Conservation (phyloP, 2,329 filamentous ascomycete species). For the Colletotrichum tamarilloi region DNA sequence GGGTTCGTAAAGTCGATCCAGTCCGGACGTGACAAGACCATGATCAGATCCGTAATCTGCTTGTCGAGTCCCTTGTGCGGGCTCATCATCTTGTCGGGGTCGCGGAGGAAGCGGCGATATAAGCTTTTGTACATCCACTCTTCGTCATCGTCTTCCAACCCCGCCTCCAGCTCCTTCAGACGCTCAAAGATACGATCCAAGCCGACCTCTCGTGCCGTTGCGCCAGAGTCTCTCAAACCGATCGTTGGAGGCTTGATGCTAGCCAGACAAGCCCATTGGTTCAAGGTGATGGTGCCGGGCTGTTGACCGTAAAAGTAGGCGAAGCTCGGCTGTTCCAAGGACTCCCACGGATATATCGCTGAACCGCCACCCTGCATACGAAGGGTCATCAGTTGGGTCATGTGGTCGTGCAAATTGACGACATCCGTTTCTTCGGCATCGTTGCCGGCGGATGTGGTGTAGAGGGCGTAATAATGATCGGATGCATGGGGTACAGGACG, state of each 20-base stretch:
- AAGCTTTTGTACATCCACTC: slow-evolving; percentile 71
- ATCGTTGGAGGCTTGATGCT: slow-evolving; percentile 67
- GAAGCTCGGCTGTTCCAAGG: slow-evolving; percentile 79
- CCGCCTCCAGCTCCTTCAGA: slow-evolving; percentile 67
- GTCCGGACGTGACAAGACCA: slow-evolving; percentile 73
- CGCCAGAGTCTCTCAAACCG: slow-evolving; percentile 67
- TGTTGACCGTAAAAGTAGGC: slow-evolving; percentile 73
- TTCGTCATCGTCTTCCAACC: slow-evolving; percentile 67
- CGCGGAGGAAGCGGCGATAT: slow-evolving; percentile 75
- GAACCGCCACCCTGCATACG: slow-evolving; percentile 54
- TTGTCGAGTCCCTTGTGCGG: slow-evolving; percentile 74
- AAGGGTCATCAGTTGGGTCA: slow-evolving; percentile 70
- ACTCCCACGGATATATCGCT: slow-evolving; percentile 71
- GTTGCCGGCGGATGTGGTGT: slow-evolving; percentile 62
- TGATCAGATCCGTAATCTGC: slow-evolving; percentile 79
- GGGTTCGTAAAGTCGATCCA: slow-evolving; percentile 80
- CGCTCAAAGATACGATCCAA: slow-evolving; percentile 68
- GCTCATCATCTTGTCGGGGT: slow-evolving; percentile 70
- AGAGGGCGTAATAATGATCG: slow-evolving; percentile 67
- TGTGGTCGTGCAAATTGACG: slow-evolving; percentile 63
- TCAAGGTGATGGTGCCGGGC: slow-evolving; percentile 78
- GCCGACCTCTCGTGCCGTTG: slow-evolving; percentile 70
- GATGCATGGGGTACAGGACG: slow-evolving; percentile 64
- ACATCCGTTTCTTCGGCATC: slow-evolving; percentile 56
- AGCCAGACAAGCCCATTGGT: slow-evolving; percentile 72